Evolutionary conservation across 1,139 yeast species (phyloP).

Genomic region (Geotrichum candidum): DNA sequence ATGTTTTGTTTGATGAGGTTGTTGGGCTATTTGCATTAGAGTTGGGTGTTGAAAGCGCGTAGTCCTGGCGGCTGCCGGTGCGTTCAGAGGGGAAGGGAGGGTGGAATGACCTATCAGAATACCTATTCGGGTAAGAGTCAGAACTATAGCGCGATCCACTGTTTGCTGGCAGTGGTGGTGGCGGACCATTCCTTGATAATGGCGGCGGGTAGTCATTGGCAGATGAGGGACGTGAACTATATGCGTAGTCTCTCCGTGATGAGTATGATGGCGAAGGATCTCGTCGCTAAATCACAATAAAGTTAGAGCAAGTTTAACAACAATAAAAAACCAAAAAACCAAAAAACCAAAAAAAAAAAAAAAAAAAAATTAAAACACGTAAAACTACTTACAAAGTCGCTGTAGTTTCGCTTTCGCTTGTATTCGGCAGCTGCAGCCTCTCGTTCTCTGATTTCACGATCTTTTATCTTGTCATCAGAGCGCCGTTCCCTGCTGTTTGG

Average conservation of each 20-base stretch:
- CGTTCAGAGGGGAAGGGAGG: slow-evolving; percentile 18
- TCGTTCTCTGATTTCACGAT: slow-evolving; percentile 15
- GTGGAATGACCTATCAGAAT: slow-evolving; percentile 1
- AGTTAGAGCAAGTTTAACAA: not conserved
- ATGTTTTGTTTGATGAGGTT: not conserved
- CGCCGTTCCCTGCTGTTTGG: slow-evolving; percentile 1
- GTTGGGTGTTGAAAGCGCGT: not conserved
- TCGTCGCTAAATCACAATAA: not conserved
- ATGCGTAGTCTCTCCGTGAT: slow-evolving; percentile 7
- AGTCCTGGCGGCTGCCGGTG: slow-evolving; percentile 14
- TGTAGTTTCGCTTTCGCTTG: slow-evolving; percentile 26
- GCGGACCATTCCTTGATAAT: slow-evolving; percentile 6
- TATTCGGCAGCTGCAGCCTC: slow-evolving; percentile 22
- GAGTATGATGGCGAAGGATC: slow-evolving; percentile 5
- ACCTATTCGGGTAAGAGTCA: slow-evolving; percentile 5
- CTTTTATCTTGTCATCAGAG: slow-evolving; percentile 3
- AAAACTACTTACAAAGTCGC: slow-evolving; percentile 13
- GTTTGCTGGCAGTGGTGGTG: not conserved
- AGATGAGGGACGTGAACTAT: not conserved
- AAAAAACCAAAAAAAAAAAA: not conserved
- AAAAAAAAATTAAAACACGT: not conserved
- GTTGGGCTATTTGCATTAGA: not conserved
- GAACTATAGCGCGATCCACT: not conserved
- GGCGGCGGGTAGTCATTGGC: not conserved
- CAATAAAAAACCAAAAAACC: not conserved